Conservation (phyloP, 139 green algal species). For the Tetradesmus obliquus region DNA sequence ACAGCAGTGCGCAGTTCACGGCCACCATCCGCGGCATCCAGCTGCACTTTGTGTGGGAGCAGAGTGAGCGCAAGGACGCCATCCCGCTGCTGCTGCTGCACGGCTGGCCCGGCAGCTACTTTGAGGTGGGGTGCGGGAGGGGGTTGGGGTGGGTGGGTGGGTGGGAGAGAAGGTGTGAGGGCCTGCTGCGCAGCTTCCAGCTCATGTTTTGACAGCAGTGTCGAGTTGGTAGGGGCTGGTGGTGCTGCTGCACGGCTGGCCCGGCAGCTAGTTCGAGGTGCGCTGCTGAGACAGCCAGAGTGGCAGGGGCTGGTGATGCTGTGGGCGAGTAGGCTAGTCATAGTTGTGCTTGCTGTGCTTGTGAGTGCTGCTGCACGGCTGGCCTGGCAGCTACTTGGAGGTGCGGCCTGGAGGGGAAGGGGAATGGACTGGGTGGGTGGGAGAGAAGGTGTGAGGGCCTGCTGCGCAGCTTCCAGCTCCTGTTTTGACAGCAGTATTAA, state of each 20-base stretch:
- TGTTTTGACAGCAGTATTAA: too few species aligned
- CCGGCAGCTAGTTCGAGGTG: constrained; percentile 7
- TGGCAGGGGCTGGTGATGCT: too few species aligned
- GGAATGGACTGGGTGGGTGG: too few species aligned
- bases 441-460: too few species aligned
- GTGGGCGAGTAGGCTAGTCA: too few species aligned
- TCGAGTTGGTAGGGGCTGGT: not conserved
- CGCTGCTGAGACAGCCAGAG: too few species aligned
- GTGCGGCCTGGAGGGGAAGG: too few species aligned
- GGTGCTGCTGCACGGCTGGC: not conserved
- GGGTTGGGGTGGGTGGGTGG: not conserved
- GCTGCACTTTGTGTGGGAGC: constrained; percentile 45
- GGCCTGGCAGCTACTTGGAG: constrained; percentile 21
- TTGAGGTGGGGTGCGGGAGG: not conserved
- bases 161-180: too few species aligned
- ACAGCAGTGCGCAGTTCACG: constrained; percentile 39
- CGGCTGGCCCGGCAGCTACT: constrained; percentile 29
- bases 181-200: too few species aligned
- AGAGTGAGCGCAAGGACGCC: not conserved
- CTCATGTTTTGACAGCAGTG: too few species aligned
- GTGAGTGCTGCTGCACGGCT: not conserved
- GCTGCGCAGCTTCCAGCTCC: too few species aligned
- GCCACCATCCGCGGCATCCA: constrained; percentile 27
- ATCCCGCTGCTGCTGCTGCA: constrained; percentile 46
- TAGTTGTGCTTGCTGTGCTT: too few species aligned